Base-by-base conservation (phyloP, 257 asterid species). In the Dorcoceras hygrometricum region DNA sequence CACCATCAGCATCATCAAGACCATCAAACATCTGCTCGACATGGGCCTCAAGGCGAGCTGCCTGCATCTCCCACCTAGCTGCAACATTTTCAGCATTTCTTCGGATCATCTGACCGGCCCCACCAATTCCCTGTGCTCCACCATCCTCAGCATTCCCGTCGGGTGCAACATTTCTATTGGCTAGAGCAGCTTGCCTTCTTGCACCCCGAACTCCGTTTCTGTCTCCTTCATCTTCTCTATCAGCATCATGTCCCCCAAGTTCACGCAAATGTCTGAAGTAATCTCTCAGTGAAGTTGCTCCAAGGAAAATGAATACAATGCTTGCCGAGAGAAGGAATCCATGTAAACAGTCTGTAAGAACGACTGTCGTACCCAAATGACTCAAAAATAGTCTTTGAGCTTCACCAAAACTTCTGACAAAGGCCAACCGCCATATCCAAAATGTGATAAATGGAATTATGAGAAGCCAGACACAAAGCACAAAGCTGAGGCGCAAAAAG, bases 21-120 rank as follows among this genome's bases (percentile, higher is more conserved):
- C 96, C 99, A 87, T 94, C 99, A 81, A 94, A 94, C 89, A 94
- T 90, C 83, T 90, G 99, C 69, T 94, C 99, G 62, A 90, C 99
- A 75, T 90, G 96, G 58, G 99, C 96, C 79, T 94, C 97, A 51
- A 88, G 91, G 56, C 96, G 89, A 62, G 97, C 97, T 46, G 99
- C 99, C 81, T 90, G 97, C 93, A 90, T 78, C 82, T 94, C 99
- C 97, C 87, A 88, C 63, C 91, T 83, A 58, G 91, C 96, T 39
- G 97, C 97, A 70, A 90, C 97, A 80, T 94, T 87, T 75, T 94
- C 99, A 58, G 97, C 97, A 85, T 94, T 94, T 43, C 97, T 80
- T 66, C 96, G 71, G 76, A 94, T 84, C 69, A 90, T 50, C 79
- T 87, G 95, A 75, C 96, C 99, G 59, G 97, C 92, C 70, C 93